Evolutionary conservation across 2,329 filamentous ascomycete species (phyloP), one percentile per base, ranked within the genome.

Genomic region (Aspergillus aculeatus): DNA sequence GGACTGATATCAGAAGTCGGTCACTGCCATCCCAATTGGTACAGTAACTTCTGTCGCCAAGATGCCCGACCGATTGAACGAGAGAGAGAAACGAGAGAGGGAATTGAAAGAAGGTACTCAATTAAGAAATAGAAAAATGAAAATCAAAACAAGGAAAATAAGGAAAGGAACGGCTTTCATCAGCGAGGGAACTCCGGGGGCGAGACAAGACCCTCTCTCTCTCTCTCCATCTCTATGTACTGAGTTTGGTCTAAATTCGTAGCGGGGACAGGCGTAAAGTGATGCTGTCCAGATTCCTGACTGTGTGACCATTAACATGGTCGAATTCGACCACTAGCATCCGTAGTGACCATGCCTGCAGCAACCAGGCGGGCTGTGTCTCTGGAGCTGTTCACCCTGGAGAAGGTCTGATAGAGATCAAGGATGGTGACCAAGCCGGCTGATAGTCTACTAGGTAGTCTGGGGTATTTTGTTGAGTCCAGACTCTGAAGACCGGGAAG

Each of bases 381-480:
- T 26, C 41, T 48, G 9, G 38, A 47, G 52, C 52, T 54, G 52
- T 35, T 47, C 38, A 7, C 41, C 47, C 38, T 23, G 31, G 38
- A 54, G 14, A 44, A 16, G 19, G 12, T 14, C 52, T 54, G 38
- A 44, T 44, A n/a, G 16, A 44, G 38, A 44, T 19, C 6, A 44
- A 19, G 52, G 21, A 31, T 14, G 10, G 26, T 44, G n/a, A 54
- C 52, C 52, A n/a, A 26, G 35, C 16, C 38, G 35, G 48, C 11
- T 31, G 48, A 29, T 29, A 29, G 26, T 29, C 26, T 29, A 9
- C 9, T 31, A 23, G 23, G 23, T 14, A 7, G 38, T 44, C 38
- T 44, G n/a, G 38, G 21, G 38, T 54, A n/a, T 47, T 47, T 47
- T 47, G 26, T 47, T 47, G 24, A 47, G 52, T 47, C 52, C 52